Conservation (phyloP, 331 rosid genomes). For the Pyracantha coccinea region DNA sequence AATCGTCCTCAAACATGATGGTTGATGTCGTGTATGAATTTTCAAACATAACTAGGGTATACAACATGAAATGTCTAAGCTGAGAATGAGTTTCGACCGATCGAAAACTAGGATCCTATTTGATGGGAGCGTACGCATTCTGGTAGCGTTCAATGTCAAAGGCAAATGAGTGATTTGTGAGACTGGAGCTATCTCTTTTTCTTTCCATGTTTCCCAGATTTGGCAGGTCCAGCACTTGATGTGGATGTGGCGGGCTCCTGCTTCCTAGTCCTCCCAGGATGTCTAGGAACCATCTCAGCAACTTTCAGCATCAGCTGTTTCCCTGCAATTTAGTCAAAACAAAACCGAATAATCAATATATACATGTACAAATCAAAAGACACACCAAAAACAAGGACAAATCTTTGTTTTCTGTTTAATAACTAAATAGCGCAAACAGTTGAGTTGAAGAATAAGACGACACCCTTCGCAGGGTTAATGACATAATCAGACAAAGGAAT, state of each 20-base stretch:
- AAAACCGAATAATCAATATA: background rate
- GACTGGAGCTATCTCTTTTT: constrained; percentile 29
- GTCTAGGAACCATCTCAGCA: constrained; percentile 44
- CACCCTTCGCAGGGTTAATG: background rate
- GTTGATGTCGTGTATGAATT: background rate
- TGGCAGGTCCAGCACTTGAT: constrained; percentile 34
- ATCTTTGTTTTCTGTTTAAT: background rate
- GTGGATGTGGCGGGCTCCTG: constrained; percentile 31
- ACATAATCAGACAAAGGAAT: background rate
- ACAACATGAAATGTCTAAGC: background rate
- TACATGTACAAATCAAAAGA: background rate
- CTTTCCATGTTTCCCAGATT: constrained; percentile 41
- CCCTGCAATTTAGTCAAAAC: constrained; percentile 19
- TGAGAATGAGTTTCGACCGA: background rate
- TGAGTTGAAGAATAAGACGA: background rate
- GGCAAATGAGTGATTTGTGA: background rate
- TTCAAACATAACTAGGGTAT: background rate
- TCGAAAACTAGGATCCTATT: background rate
- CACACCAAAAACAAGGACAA: background rate
- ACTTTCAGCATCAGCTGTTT: constrained; percentile 36
- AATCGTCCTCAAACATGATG: background rate
- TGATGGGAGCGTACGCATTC: background rate
- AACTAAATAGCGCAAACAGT: background rate
- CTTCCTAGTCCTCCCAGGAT: constrained; percentile 43
- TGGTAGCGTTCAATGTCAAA: background rate